Evolutionary conservation across 805 yeast genomes (phyloP), one percentile per base, ranked within the genome.

Genomic region (Candida dajiaensis): DNA sequence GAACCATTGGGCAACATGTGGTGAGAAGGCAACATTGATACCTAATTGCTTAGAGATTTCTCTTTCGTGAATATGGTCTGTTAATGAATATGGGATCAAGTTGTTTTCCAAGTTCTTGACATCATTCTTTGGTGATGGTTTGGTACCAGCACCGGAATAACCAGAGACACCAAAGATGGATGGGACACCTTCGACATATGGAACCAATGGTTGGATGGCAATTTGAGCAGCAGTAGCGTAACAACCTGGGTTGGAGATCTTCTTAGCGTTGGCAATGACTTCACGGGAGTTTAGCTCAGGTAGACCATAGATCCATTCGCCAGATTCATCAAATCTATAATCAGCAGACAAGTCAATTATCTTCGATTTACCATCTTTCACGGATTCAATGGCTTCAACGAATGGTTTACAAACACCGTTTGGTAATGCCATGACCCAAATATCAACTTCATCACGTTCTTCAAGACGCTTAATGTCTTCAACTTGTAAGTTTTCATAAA

Each of bases 351-450:
- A 73, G 63, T 94, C 99, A 51, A 94, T 75, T 48, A 94, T 89
- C 61, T 89, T 94, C 16, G 86, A 83, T 40, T 80, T 74, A 40
- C 90, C 85, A 38, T 61, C 58, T n/a, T 63, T 61, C 25, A 82
- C 85, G 19, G 81, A 73, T 54, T 82, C 87, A 56, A 86, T 85
- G 22, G 92, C 89, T 18, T 82, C 82, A 36, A 86, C 94, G 64
- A 86, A 85, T 46, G 89, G 94, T 63, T 82, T 81, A 63, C 98
- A 94, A 35, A 94, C 97, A 42, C 97, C 97, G 65, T 94, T 94
- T 53, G 99, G 99, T 59, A 94, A 76, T 2, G 99, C 99, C 99
- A 95, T 94, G 23, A 95, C 95, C 99, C 99, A 94, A 44, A 90
- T 84, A 61, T 94, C 99, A 48, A 94, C 87, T 45, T 79, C 86